Percentiles rank a stretch among this genome's conserved stretches.
Conservation (phyloP, 225 moss, liverwort and hornwort genomes). For the Pleurozium schreberi region DNA sequence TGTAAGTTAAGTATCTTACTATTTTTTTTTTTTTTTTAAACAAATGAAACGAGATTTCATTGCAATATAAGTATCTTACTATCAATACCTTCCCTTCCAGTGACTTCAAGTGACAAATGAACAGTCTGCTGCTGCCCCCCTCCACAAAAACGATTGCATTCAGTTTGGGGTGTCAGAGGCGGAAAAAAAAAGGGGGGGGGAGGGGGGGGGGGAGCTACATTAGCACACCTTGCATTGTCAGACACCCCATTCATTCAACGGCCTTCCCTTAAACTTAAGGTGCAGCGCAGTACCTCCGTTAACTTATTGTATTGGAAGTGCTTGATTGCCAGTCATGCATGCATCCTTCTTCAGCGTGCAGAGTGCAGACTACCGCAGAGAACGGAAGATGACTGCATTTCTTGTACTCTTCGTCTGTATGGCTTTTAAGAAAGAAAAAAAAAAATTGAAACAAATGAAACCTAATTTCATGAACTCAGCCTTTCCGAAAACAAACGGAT, state of each 20-base stretch:
- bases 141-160: background rate
- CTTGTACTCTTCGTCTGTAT: background rate
- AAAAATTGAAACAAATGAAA: background rate
- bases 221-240: background rate
- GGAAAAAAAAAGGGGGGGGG: no score
- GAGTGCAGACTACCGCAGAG: no score
- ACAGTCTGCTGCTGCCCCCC: background rate
- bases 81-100: no score
- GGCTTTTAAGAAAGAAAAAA: accelerated
- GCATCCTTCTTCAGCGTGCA: background rate
- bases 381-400: background rate
- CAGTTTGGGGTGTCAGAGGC: background rate
- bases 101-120: background rate
- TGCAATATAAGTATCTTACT: no score
- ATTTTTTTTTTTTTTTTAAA: no score
- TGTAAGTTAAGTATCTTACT: no score
- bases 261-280: background rate
- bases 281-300: no score
- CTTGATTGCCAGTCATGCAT: background rate
- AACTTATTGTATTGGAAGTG: background rate
- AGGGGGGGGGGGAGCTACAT: no score
- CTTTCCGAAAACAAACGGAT: no score
- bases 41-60: no score
- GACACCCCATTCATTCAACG: no score
- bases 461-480: no score